phyloP scores from a whole-genome alignment of 140 eudicot genomes.

The Stevia rebaudiana region DNA sequence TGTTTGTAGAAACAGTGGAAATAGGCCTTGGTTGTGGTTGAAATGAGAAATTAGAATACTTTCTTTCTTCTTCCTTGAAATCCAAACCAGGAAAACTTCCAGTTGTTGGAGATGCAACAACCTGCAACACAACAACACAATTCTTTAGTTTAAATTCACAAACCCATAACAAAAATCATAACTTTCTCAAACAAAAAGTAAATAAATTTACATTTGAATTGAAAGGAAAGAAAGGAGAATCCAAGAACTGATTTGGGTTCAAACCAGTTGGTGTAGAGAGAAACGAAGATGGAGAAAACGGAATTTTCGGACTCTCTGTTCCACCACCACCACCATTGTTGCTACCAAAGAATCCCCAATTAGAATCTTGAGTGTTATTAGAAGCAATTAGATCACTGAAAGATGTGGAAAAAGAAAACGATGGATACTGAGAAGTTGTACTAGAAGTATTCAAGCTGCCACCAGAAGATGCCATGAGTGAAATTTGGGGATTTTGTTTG shows the following conservation, averaged over 20 bases:
- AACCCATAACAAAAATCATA: conserved; percentile 18
- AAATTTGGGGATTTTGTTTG: conserved; percentile 13
- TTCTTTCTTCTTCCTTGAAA: conserved; percentile 43
- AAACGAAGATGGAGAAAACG: conserved; percentile 69
- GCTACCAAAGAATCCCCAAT: conserved; percentile 19
- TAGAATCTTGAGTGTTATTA: conserved; percentile 16
- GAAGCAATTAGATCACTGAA: conserved; percentile 27
- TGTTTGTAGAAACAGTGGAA: conserved; percentile 41
- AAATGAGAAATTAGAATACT: conserved; percentile 54
- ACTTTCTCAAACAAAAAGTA: background rate
- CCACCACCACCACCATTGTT: conserved; percentile 4
- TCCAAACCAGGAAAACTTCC: conserved; percentile 45
- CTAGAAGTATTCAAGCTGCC: conserved; percentile 29
- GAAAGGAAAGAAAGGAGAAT: conserved; percentile 65
- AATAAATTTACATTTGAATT: conserved; percentile 50
- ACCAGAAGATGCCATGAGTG: conserved; percentile 25
- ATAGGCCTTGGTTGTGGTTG: conserved; percentile 49
- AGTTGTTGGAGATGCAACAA: conserved; percentile 64
- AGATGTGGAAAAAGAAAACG: conserved; percentile 24
- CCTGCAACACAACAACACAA: conserved; percentile 33
- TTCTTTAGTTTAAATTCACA: conserved; percentile 18
- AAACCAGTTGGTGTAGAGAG: conserved; percentile 55
- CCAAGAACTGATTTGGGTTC: conserved; percentile 64
- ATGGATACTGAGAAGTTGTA: conserved; percentile 25
- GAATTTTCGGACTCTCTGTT: conserved; percentile 34